Percentiles rank a stretch among this genome's conserved stretches.
Evolutionary conservation across 140 eudicot species (phyloP).

Genomic region (Senecio squalidus): DNA sequence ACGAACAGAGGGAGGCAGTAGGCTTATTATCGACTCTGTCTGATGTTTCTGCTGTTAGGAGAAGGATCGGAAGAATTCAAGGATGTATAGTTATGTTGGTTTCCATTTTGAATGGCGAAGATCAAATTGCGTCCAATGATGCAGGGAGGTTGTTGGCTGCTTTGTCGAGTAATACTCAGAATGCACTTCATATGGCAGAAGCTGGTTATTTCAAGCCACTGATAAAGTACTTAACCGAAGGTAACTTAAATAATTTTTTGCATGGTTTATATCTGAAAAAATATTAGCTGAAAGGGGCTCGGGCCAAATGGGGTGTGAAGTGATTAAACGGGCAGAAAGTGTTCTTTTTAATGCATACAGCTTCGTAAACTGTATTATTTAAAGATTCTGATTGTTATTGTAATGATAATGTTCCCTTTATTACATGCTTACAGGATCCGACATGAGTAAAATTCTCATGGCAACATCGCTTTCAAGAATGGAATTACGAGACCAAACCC

Average conservation of each 20-base stretch:
- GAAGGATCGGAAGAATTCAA: slow-evolving; percentile 80
- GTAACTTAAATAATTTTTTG: slow-evolving; percentile 26
- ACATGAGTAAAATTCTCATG: slow-evolving; percentile 89
- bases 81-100: slow-evolving; percentile 91
- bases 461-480: slow-evolving; percentile 84
- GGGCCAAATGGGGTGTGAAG: no score
- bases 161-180: slow-evolving; percentile 69
- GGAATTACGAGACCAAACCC: slow-evolving; percentile 67
- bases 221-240: slow-evolving; percentile 68
- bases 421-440: slow-evolving; percentile 54
- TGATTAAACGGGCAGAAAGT: no score
- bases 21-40: slow-evolving; percentile 56
- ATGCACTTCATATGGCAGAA: slow-evolving; percentile 97
- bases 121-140: slow-evolving; percentile 61
- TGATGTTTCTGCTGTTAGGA: slow-evolving; percentile 46
- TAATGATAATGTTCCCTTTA: background rate
- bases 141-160: slow-evolving; percentile 66
- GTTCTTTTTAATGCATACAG: no score
- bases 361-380: no score
- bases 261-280: no score
- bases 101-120: slow-evolving; percentile 64
- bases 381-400: no score
- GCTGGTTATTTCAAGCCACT: slow-evolving; percentile 89
- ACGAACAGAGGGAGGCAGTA: slow-evolving; percentile 83
- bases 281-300: no score